Evolutionary conservation across 73 alveolate genomes (phyloP).

Genomic region (Paramecium sexaurelia): DNA sequence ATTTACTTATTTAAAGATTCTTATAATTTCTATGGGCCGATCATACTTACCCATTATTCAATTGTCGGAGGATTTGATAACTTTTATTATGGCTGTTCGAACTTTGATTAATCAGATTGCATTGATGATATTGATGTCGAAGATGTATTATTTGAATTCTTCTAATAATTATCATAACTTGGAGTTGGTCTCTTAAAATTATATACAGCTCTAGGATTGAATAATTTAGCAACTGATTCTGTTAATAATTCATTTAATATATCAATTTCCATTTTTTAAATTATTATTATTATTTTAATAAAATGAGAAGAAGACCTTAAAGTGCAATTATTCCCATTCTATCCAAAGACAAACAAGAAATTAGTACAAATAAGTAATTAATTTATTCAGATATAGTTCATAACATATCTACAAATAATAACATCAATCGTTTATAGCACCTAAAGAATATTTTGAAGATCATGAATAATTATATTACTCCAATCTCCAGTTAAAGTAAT

Average conservation of each 20-base stretch:
- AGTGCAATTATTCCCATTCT: neutral
- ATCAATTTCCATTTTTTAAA: slow-evolving; percentile 78
- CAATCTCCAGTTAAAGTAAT: neutral
- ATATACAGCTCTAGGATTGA: slow-evolving; percentile 58
- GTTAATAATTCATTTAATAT: slow-evolving; percentile 81
- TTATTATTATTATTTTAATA: neutral
- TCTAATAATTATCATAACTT: slow-evolving; percentile 57
- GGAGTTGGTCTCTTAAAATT: neutral
- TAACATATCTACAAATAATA: neutral
- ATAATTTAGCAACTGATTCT: slow-evolving; percentile 75
- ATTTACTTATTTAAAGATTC: slow-evolving; percentile 44
- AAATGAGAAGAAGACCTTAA: slow-evolving; percentile 18
- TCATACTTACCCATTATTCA: slow-evolving; percentile 7
- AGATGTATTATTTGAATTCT: slow-evolving; percentile 48
- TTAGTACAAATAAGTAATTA: neutral
- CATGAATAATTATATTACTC: neutral
- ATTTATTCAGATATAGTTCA: neutral
- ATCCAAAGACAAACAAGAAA: neutral
- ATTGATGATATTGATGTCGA: slow-evolving; percentile 42
- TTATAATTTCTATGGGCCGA: slow-evolving; percentile 67
- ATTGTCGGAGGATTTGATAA: slow-evolving; percentile 43
- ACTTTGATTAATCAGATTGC: slow-evolving; percentile 63
- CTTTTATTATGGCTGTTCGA: slow-evolving; percentile 64
- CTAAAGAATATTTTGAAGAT: neutral
- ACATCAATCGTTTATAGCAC: neutral